These are phyloP conservation scores for Psilocybe tampanensis DNA, from an alignment of 768 basidiomycete genomes.

Conservation along the genomic window DNA sequence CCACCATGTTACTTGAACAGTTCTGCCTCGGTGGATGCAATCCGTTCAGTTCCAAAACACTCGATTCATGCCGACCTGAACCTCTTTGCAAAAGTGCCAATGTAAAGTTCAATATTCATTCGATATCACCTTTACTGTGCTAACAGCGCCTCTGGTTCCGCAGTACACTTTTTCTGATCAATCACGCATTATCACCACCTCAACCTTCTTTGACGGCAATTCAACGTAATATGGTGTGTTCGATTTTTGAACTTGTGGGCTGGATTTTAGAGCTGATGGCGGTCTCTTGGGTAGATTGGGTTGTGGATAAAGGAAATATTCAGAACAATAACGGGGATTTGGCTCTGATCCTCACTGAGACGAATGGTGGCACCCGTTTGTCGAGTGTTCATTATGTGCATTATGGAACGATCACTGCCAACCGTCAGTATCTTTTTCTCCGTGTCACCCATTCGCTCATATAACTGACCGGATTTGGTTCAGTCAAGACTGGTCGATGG, in stretches of 20 bases:
- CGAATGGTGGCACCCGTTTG: conserved; percentile 75
- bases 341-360: conserved; percentile 65
- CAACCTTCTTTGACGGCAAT: conserved; percentile 73
- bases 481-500: conserved; percentile 83
- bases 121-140: not conserved
- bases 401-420: conserved; percentile 76
- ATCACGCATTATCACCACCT: conserved; percentile 67
- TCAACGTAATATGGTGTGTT: conserved; percentile 61
- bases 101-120: conserved; percentile 35
- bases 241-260: not conserved
- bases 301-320: conserved; percentile 66
- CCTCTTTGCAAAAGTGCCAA: conserved; percentile 70
- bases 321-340: conserved; percentile 72
- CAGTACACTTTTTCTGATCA: conserved; percentile 68
- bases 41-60: conserved; percentile 64
- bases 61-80: conserved; percentile 68
- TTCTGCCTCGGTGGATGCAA: conserved; percentile 90
- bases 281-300: conserved; percentile 55
- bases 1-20: conserved; percentile 31
- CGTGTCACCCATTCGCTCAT: not conserved
- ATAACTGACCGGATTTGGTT: not conserved
- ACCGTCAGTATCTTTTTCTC: conserved; percentile 37
- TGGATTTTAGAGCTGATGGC: not conserved
- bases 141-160: not conserved
- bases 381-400: conserved; percentile 82